Evolutionary conservation across 768 basidiomycete species (phyloP).

Genomic region (Mycena polygramma): DNA sequence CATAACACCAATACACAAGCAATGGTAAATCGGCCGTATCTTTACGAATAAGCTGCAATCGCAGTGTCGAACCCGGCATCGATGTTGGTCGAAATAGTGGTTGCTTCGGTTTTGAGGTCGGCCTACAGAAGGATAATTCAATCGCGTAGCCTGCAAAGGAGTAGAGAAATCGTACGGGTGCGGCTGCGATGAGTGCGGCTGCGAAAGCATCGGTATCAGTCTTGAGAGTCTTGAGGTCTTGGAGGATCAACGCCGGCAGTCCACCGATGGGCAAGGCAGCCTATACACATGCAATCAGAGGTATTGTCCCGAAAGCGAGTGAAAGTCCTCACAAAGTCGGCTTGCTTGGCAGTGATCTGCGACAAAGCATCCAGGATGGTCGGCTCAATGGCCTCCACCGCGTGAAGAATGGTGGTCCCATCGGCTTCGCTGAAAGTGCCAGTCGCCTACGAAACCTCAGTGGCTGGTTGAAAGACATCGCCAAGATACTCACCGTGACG

Average conservation of each 20-base stretch:
- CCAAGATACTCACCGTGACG: slow-evolving; percentile 38
- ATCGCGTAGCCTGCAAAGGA: too few species aligned
- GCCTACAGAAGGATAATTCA: slow-evolving; percentile 34
- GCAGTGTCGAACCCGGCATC: slow-evolving; percentile 44
- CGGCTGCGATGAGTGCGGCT: slow-evolving; percentile 42
- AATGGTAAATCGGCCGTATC: not conserved
- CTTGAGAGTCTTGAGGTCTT: slow-evolving; percentile 46
- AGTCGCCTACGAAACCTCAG: slow-evolving; percentile 34
- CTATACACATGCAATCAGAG: slow-evolving; percentile 3
- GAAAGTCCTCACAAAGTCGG: slow-evolving; percentile 38
- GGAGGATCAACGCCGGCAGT: slow-evolving; percentile 45
- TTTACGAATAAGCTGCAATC: slow-evolving; percentile 41
- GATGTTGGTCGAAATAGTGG: slow-evolving; percentile 35
- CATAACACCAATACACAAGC: too few species aligned
- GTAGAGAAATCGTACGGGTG: slow-evolving; percentile 41
- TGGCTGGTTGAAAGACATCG: not conserved
- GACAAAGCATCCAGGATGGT: slow-evolving; percentile 42
- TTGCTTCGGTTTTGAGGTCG: slow-evolving; percentile 38
- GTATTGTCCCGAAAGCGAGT: not conserved
- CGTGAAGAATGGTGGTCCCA: slow-evolving; percentile 40
- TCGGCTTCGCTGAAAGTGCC: slow-evolving; percentile 45
- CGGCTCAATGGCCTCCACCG: slow-evolving; percentile 44
- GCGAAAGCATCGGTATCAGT: slow-evolving; percentile 39
- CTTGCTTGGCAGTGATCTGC: slow-evolving; percentile 42
- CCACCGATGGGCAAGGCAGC: slow-evolving; percentile 46